Evolutionary conservation across 2,329 filamentous ascomycete genomes (phyloP), one percentile per base, ranked within the genome.

Genomic region (Cladosporium colombiae): DNA sequence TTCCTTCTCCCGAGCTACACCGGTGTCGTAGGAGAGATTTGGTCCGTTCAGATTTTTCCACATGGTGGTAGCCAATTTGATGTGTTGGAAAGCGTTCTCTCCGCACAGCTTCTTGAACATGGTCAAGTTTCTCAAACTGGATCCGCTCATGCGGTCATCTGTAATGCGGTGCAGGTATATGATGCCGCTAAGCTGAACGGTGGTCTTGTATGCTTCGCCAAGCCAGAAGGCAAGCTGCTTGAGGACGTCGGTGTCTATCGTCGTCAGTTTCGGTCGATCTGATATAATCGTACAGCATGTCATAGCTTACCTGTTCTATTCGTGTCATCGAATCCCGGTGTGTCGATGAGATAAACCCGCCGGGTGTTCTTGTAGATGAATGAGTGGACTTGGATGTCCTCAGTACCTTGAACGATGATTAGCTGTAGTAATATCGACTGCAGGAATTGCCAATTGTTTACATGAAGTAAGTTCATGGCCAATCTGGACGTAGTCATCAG

Each of bases 71-170:
- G 73, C 74, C 18, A 83, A 70, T 7, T 80, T 68, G 7, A 83
- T 79, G 56, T 78, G 76, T 61, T 75, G 72, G 3, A 82, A 71
- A 27, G 75, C 74, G n/a, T 78, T 70, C 18, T 79, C 72, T 1
- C 82, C 82, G 49, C 78, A 80, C 3, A 84, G 76, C 44, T 79
- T 78, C 62, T 76, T 74, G 71, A 83, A 82, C 75, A 83, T 81
- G 29, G 76, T 68, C 1, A 84, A 70, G 67, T 82, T 83, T 52
- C 77, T 74, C 14, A 76, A 72, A 46, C 75, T 73, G 27, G 78
- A 78, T 58, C 80, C 77, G 6, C 73, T 72, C 71, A 83, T 75
- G 18, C 81, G 75, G n/a, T 70, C 75, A 58, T 81, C 78, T 0
- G 74, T 76, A 66, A 84, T 83, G 0, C 76, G 75, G 56, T 83